A percentile compares a stretch with the other conserved stretches of the same genome.
Conservation (phyloP, 225 moss, liverwort and hornwort species). For the Anthoceros angustus region DNA sequence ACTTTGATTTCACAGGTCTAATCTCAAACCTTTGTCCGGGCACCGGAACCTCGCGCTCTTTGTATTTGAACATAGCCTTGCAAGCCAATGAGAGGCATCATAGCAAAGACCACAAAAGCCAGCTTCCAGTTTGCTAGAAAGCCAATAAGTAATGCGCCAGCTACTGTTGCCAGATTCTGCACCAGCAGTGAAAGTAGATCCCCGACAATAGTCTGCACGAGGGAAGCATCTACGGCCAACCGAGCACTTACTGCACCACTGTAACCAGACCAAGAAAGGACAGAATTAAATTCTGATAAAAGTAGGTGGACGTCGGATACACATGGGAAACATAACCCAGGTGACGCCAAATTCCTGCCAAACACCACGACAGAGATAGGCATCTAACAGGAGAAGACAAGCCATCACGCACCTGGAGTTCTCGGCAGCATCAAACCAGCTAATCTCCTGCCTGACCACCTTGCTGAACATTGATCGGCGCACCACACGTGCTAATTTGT, state of each 20-base stretch:
- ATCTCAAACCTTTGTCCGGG: constrained; percentile 9
- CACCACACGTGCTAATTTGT: constrained; percentile 7
- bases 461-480: constrained; percentile 8
- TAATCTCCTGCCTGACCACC: constrained; percentile 13
- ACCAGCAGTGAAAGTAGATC: constrained; percentile 9
- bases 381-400: not conserved
- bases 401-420: constrained; percentile 11
- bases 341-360: not conserved
- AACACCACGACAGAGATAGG: not conserved
- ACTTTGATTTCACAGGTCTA: not conserved
- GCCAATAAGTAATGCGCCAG: constrained; percentile 9
- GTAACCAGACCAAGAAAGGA: not conserved
- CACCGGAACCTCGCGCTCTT: constrained; percentile 7
- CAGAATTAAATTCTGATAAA: not conserved
- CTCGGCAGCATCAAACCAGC: constrained; percentile 14
- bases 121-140: constrained; percentile 13
- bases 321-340: not conserved
- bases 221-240: constrained; percentile 12
- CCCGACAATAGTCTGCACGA: constrained; percentile 11
- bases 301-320: not conserved
- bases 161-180: constrained; percentile 6
- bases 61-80: constrained; percentile 9
- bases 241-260: constrained; percentile 14
- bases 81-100: constrained; percentile 11
- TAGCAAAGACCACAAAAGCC: constrained; percentile 10